Percentiles rank a stretch among this genome's conserved stretches.
These are phyloP conservation scores for Carex littledalei DNA, from an alignment of 176 grass and related monocot genomes.

Conservation along the genomic window DNA sequence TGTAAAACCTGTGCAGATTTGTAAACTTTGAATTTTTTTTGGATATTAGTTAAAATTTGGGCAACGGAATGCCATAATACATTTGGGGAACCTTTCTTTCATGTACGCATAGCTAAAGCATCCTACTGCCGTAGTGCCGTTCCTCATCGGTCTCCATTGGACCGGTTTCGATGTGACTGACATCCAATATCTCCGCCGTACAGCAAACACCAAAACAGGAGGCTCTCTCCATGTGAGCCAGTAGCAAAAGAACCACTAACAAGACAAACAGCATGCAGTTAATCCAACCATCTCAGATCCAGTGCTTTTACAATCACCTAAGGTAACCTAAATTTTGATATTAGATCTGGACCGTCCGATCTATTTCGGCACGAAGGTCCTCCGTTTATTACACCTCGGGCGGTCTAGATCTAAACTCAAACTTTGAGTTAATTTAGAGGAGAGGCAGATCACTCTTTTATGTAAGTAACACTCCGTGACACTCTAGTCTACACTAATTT, in stretches of 20 bases:
- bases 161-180: neutral
- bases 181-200: neutral
- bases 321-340: too few species aligned
- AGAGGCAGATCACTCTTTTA: neutral
- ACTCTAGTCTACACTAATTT: neutral
- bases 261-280: constrained; percentile 22
- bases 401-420: too few species aligned
- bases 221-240: constrained; percentile 8
- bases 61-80: neutral
- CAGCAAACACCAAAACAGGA: neutral
- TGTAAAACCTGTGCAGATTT: too few species aligned
- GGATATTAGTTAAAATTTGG: too few species aligned
- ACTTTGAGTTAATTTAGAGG: too few species aligned
- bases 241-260: neutral
- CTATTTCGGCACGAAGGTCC: too few species aligned
- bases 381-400: too few species aligned
- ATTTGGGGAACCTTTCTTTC: neutral
- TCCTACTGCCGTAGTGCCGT: neutral
- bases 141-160: neutral
- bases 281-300: neutral
- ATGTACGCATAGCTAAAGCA: neutral
- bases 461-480: neutral
- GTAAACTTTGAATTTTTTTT: too few species aligned
- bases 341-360: too few species aligned
- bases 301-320: neutral